Conservation (phyloP, 23 red algal species). For the Cyanidioschyzon merolae region DNA sequence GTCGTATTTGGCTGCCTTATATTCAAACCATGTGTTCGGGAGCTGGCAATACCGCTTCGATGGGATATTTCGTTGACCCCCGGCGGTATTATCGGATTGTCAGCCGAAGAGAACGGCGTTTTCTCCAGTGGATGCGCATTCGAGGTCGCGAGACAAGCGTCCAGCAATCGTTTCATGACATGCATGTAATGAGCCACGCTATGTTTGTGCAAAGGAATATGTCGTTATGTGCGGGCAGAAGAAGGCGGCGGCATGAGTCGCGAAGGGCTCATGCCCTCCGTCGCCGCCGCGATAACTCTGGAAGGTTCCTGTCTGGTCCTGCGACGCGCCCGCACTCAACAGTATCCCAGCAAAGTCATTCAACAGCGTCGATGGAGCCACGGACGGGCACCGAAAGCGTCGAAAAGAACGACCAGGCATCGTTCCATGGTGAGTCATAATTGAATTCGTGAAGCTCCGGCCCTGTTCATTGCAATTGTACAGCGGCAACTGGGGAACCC, state of each 20-base stretch:
- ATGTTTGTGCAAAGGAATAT: neutral
- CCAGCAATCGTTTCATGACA: neutral
- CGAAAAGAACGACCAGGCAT: no score
- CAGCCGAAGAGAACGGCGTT: neutral
- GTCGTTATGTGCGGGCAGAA: neutral
- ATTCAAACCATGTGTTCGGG: neutral
- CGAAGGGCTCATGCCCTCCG: neutral
- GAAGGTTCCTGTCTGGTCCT: neutral
- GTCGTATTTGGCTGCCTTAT: neutral
- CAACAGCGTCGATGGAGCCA: neutral
- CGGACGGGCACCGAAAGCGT: no score
- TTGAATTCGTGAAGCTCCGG: no score
- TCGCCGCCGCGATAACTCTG: neutral
- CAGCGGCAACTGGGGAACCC: no score
- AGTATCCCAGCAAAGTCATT: neutral
- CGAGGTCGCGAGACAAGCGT: neutral
- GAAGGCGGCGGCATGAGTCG: neutral
- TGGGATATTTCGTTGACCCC: neutral
- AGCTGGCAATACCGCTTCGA: neutral
- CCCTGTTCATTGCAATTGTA: no score
- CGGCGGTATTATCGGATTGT: constrained; percentile 1
- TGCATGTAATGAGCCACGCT: neutral
- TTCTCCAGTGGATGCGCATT: neutral
- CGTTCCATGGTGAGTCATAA: no score
- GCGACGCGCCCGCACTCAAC: neutral